Evolutionary conservation across 2,329 filamentous ascomycete genomes (phyloP), one percentile per base, ranked within the genome.

Genomic region (Emergomyces pasteurianus): DNA sequence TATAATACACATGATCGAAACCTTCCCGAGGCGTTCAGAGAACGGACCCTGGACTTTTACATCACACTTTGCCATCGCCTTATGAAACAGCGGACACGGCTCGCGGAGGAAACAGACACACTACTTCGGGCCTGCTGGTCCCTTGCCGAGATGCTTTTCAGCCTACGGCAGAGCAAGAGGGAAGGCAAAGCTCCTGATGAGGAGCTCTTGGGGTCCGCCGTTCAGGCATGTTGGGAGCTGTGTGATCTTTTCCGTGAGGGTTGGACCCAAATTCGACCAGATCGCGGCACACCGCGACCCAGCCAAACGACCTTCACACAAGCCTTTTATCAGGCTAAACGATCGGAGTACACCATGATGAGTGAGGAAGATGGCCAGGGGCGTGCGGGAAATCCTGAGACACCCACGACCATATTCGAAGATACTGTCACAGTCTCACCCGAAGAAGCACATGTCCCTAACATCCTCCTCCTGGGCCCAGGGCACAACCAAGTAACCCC

Each of bases 151-250:
- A 95, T 95, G 86, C 82, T 97, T 0, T 96, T 96, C 74, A 95
- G 86, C 71, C 81, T 97, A 47, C 86, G 91, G 2, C 91, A 96
- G 68, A 92, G 86, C 72, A 86, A 83, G 64, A 81, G 87, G 40
- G 89, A 94, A 65, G 85, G 85, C 23, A 88, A 84, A 66, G 77
- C 80, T 0, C 80, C 88, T 0, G 90, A 95, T 65, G 90, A 92
- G 69, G 92, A 96, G 69, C 80, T 96, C 0, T 80, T 96, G 0
- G 87, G 88, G 5, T 94, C 90, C 0, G 90, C 92, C 0, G 88
- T 96, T 0, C 91, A 96, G 70, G 90, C 92, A 16, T 96, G 92
- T 72, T 96, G 90, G 90, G 91, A 96, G 66, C 81, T 96, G 6
- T 95, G 90, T 71, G 90, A 96, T 74, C 85, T 96, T 59, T 96